phyloP scores from a whole-genome alignment of 2,329 filamentous ascomycete genomes.

The Trichoderma oligosporum region DNA sequence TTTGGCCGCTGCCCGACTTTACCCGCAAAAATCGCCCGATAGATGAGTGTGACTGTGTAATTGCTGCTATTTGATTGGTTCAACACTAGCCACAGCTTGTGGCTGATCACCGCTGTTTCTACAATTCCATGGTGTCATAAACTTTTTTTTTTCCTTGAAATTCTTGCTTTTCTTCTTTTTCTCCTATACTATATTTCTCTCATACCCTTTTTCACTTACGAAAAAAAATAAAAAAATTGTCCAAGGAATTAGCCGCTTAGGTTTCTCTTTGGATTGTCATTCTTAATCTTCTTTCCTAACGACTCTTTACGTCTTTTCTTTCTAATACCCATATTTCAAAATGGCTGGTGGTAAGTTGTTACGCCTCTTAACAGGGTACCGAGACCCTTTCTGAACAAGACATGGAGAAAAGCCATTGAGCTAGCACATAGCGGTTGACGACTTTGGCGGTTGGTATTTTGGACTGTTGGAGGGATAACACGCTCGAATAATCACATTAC shows the following conservation, averaged over 20 bases:
- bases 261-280: constrained; percentile 20
- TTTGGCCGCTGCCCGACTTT: constrained; percentile 31
- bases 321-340: constrained; percentile 31
- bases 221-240: constrained; percentile 20
- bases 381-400: constrained; percentile 4
- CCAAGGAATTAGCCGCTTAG: constrained; percentile 18
- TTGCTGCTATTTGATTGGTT: constrained; percentile 38
- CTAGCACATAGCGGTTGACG: constrained; percentile 11
- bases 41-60: constrained; percentile 31
- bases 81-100: constrained; percentile 24
- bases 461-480: background rate
- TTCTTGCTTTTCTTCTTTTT: constrained; percentile 19
- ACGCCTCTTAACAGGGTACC: background rate
- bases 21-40: constrained; percentile 30
- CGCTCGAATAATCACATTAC: background rate
- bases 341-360: constrained; percentile 46
- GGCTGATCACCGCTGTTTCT: constrained; percentile 26
- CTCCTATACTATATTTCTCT: constrained; percentile 23
- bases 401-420: constrained; percentile 25
- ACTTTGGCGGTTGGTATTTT: background rate
- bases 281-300: constrained; percentile 11
- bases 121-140: constrained; percentile 40
- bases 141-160: constrained; percentile 31
- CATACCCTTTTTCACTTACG: constrained; percentile 4
- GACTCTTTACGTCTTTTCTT: constrained; percentile 15